These are phyloP conservation scores for Sanchytrium tribonematis DNA, from an alignment of 371 early-diverging fungal species.

Conservation along the genomic window DNA sequence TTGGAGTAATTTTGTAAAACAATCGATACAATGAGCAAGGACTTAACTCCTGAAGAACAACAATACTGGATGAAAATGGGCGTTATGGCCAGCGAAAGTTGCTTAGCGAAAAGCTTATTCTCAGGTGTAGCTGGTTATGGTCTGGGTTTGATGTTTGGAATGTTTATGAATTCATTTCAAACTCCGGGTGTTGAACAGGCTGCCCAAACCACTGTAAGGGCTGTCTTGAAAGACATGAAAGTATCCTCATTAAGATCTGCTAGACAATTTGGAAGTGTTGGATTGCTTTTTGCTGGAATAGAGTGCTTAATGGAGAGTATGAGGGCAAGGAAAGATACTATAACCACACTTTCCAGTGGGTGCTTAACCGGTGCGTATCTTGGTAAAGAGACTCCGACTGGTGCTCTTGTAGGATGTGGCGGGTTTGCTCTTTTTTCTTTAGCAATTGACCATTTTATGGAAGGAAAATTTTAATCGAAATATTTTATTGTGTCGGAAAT, in stretches of 20 bases:
- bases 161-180: not conserved
- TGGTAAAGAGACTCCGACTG: not conserved
- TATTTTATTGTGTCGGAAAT: too few relatives aligned
- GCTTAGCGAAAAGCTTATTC: not conserved
- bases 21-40: not conserved
- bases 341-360: not conserved
- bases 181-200: not conserved
- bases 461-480: not conserved
- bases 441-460: not conserved
- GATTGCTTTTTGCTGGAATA: not conserved
- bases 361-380: not conserved
- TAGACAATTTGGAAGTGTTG: not conserved
- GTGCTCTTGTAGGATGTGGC: not conserved
- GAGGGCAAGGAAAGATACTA: not conserved
- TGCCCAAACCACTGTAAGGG: not conserved
- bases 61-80: not conserved
- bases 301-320: not conserved
- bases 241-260: not conserved
- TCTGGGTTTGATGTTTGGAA: not conserved
- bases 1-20: too few relatives aligned
- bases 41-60: not conserved
- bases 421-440: not conserved
- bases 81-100: not conserved
- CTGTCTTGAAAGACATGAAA: not conserved
- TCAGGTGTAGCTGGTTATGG: not conserved